Conservation (phyloP, 768 basidiomycete genomes). For the Agaricus blazei region DNA sequence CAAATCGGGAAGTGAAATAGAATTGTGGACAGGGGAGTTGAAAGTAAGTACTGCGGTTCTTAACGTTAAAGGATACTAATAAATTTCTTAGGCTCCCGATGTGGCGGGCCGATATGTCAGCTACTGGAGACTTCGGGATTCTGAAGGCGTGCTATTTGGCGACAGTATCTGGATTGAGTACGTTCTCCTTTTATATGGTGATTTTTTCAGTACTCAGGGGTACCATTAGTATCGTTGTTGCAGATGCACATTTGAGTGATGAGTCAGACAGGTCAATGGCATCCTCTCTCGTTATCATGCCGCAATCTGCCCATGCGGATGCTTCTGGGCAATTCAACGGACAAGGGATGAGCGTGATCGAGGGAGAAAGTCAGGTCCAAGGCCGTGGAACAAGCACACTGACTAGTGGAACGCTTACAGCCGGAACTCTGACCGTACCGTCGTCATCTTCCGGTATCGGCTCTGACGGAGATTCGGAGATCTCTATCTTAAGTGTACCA, state of each 20-base stretch:
- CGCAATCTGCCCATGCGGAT: constrained; percentile 23
- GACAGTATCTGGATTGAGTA: constrained; percentile 78
- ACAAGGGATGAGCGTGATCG: not conserved
- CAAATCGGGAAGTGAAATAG: constrained; percentile 50
- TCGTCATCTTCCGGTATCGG: constrained; percentile 15
- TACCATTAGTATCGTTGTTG: constrained; percentile 56
- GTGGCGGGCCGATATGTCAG: constrained; percentile 65
- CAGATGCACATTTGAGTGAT: constrained; percentile 36
- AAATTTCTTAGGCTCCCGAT: constrained; percentile 57
- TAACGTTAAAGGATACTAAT: not conserved
- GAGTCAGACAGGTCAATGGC: constrained; percentile 49
- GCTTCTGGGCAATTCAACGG: constrained; percentile 8
- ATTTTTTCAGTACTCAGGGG: not conserved
- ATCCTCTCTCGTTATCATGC: constrained; percentile 67
- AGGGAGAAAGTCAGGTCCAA: constrained; percentile 22
- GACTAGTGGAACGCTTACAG: constrained; percentile 6
- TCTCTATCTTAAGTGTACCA: constrained; percentile 58
- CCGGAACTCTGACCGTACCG: constrained; percentile 13
- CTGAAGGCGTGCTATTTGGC: constrained; percentile 57
- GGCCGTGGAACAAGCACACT: constrained; percentile 9
- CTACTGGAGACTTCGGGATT: constrained; percentile 71
- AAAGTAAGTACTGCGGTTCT: constrained; percentile 41
- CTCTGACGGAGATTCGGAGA: constrained; percentile 28
- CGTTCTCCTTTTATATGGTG: constrained; percentile 21
- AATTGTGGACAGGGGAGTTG: constrained; percentile 69